Base-by-base conservation (phyloP, 192 early-diverging fungal species). In the Pilobolus umbonatus region DNA sequence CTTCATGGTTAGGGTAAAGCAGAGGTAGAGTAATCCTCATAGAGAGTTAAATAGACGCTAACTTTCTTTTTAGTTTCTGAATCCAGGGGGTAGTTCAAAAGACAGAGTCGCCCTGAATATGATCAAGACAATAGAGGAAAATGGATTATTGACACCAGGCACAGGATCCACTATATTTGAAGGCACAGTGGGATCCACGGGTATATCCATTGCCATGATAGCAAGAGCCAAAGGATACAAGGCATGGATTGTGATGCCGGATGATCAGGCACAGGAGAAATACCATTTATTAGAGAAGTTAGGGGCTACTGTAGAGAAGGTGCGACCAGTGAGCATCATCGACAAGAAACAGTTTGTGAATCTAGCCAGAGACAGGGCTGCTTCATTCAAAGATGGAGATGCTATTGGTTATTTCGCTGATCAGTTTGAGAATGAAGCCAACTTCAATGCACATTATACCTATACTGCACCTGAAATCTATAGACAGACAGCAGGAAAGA, bases 171-270 rank as follows among this genome's bases (percentile, higher is more conserved):
- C 87, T 10, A 84, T 98, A 22, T 93, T 93, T 68, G 96, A 98
- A 58, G 95, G 95, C 28, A 99, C 96, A 0, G 91, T 94, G 10
- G 96, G 96, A 5, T 92, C 88, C 2, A 99, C 96, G 1, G 96
- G 96, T 3, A 96, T 99, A 30, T 92, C 94, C 3, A 77, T 99
- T 31, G 95, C 96, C 3, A 86, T 89, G 74, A 86, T 98, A 36
- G 85, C 89, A 14, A 79, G 85, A 14, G 95, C 95, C 0, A 85
- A 83, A 31, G 95, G 96, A 10, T 98, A 99, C 69, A 74, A 79
- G 42, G 92, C 90, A 66, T 91, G 93, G 72, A 97, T 99, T 46
- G 88, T 98, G 9, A 92, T 99, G 90, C 95, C 94, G 11, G 92
- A 94, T 70, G 96, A 98, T 65, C 85, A 88, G 63, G 91, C 94